These are phyloP conservation scores for Leishmania turanica DNA, from an alignment of 208 protist genomes.

Conservation along the genomic window DNA sequence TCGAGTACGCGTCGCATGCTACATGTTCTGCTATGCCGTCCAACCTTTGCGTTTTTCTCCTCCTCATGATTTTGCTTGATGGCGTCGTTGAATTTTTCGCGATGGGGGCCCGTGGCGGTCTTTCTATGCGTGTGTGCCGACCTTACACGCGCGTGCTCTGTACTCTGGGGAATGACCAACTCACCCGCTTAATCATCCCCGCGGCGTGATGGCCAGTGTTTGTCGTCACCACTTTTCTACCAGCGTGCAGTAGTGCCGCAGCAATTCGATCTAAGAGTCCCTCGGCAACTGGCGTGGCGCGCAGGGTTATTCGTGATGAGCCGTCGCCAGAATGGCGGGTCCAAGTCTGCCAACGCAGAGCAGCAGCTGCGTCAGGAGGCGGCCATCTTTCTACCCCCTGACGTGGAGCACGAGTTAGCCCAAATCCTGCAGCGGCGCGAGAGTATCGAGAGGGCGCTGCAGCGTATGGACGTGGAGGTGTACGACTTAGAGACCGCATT, in stretches of 20 bases:
- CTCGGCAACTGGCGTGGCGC: neutral
- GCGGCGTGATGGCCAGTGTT: fast-evolving
- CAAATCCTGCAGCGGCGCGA: slow-evolving; percentile 48
- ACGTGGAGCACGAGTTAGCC: slow-evolving; percentile 36
- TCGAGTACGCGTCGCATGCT: too few species aligned
- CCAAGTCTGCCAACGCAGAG: slow-evolving; percentile 19
- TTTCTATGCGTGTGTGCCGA: neutral
- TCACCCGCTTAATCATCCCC: too few species aligned
- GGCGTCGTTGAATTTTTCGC: too few species aligned
- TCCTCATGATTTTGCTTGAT: too few species aligned
- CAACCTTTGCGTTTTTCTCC: too few species aligned
- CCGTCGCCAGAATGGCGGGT: slow-evolving; percentile 20
- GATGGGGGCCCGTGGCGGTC: too few species aligned
- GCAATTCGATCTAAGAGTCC: neutral
- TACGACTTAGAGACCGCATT: slow-evolving; percentile 74
- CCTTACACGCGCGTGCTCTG: too few species aligned
- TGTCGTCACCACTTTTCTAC: too few species aligned
- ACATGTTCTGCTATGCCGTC: too few species aligned
- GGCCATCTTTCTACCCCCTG: slow-evolving; percentile 23
- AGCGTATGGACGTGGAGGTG: slow-evolving; percentile 51
- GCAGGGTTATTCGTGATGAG: slow-evolving; percentile 2
- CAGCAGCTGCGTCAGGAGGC: slow-evolving; percentile 29
- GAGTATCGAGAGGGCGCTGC: slow-evolving; percentile 42
- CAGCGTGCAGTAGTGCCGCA: too few species aligned
- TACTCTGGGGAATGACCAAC: fast-evolving